Evolutionary conservation across 2,329 filamentous ascomycete species (phyloP), one percentile per base, ranked within the genome.

Genomic region (Nemania sp.): DNA sequence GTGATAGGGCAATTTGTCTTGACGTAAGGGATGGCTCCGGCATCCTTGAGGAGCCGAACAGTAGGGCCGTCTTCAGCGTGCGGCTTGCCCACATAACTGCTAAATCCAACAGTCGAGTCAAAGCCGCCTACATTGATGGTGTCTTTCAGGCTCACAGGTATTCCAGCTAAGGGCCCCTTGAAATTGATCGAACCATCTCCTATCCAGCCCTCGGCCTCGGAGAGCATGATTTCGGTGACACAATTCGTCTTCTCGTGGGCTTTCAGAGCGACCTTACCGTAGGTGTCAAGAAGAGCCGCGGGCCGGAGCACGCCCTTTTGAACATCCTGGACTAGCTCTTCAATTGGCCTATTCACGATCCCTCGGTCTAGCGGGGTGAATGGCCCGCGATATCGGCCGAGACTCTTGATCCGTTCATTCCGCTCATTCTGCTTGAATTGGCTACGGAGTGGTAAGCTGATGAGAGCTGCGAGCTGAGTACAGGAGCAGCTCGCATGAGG

Each of bases 1-100:
- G 91, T 96, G 52, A 93, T 88, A 5, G 92, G 93, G 2, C 95
- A 70, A 58, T 94, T 94, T 0, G 92, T 97, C 77, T 97, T 97
- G 60, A 92, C 90, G 68, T 96, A 96, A 0, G 92, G 92, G 2
- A 97, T 80, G 0, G 92, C 91, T 19, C 92, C 89, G 2, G 91
- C 90, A 68, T 94, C 89, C 67, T 96, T 96, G 46, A 97, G 77
- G 36, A 97, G 72, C 51, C 80, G 82, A 19, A 90, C 86, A 65
- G 91, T 82, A 2, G 83, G 76, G 0, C 91, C 91, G 73, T 97
- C 91, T 23, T 81, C 72, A 0, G 70, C 51, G 31, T 79, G 75
- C 12, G 86, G 86, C 64, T 92, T 89, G 44, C 84, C 83, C 0
- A 86, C 82, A 61, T 90, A 84, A 47, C 78, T 75, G 30, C 89